Conservation (phyloP, 108 stramenopile genomes). For the Mayamaea pseudoterrestris region DNA sequence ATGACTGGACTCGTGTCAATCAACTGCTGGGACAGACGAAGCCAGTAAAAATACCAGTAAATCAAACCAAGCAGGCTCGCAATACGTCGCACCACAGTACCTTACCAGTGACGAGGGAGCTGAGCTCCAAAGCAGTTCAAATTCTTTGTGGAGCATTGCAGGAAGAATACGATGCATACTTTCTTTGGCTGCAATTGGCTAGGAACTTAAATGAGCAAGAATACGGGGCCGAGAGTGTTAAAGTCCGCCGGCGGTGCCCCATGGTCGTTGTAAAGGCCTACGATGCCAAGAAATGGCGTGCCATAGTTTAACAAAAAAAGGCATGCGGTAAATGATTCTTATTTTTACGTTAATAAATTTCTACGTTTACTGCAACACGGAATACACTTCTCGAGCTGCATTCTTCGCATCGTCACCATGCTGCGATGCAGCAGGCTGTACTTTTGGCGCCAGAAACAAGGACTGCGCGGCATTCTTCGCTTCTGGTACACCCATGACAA, state of each 20-base stretch:
- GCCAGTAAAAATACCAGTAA: constrained; percentile 1
- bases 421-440: constrained; percentile 46
- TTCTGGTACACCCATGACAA: constrained; percentile 26
- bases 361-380: constrained; percentile 12
- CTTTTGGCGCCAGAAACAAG: constrained; percentile 37
- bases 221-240: too few relatives aligned
- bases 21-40: constrained; percentile 11
- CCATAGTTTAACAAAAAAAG: too few relatives aligned
- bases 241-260: too few relatives aligned
- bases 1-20: constrained; percentile 43
- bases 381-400: constrained; percentile 55
- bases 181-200: too few relatives aligned
- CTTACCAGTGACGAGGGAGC: constrained; percentile 23
- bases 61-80: neutral
- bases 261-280: too few relatives aligned
- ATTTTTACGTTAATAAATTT: neutral
- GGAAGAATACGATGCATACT: constrained; percentile 26
- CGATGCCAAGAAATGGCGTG: too few relatives aligned
- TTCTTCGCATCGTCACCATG: constrained; percentile 47
- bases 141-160: constrained; percentile 25
- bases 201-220: too few relatives aligned
- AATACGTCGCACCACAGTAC: neutral
- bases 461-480: constrained; percentile 45
- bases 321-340: too few relatives aligned
- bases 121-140: constrained; percentile 16